A percentile compares a stretch with the other conserved stretches of the same genome.
Evolutionary conservation across 176 grass and related monocot species (phyloP).

Genomic region (Chloris gayana): DNA sequence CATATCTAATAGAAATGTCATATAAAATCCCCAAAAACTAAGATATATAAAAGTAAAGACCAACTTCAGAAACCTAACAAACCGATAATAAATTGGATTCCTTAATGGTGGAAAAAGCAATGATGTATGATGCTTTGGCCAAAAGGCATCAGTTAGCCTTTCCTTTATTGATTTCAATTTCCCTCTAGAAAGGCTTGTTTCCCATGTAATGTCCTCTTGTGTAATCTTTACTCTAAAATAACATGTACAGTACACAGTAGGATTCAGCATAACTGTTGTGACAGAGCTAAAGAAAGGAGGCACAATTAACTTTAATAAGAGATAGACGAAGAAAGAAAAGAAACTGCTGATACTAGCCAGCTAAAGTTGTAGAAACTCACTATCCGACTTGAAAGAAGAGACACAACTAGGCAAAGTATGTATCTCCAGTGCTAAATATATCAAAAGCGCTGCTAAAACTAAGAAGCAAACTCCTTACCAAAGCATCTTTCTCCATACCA

Average conservation of each 20-base stretch:
- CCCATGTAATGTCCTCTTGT: neutral
- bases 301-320: slow-evolving; percentile 9
- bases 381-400: slow-evolving; percentile 8
- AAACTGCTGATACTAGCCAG: neutral
- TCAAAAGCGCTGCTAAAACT: slow-evolving; percentile 14
- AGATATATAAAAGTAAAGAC: neutral
- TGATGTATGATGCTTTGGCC: neutral
- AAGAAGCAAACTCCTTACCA: slow-evolving; percentile 60
- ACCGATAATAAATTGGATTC: neutral
- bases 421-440: slow-evolving; percentile 28
- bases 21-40: neutral
- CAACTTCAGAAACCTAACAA: neutral
- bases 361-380: neutral
- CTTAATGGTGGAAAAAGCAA: slow-evolving; percentile 1
- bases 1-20: neutral
- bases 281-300: neutral
- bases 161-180: slow-evolving; percentile 9
- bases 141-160: neutral
- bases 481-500: slow-evolving; percentile 95
- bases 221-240: slow-evolving; percentile 4
- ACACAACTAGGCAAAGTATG: neutral
- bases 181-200: neutral
- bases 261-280: neutral
- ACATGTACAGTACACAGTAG: slow-evolving; percentile 10
- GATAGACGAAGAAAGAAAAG: slow-evolving; percentile 7